phyloP scores from a whole-genome alignment of 441 rosid genomes.

The Aleurites moluccanus region DNA sequence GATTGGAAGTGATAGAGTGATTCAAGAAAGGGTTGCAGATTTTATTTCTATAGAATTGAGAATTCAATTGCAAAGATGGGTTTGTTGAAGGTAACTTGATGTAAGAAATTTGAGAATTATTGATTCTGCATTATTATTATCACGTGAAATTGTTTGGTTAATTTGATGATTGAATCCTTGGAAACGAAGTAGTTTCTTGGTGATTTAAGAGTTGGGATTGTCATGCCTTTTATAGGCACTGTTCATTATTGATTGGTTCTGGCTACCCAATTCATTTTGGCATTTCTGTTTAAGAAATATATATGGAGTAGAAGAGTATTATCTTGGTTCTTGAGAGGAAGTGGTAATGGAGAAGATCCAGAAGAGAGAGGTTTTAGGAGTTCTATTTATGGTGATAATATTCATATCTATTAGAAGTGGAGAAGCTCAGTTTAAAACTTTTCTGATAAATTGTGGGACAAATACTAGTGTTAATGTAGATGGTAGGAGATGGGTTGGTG shows the following conservation, averaged over 20 bases:
- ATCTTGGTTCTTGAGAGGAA: conserved; percentile 22
- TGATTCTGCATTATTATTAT: conserved; percentile 1
- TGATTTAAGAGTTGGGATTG: conserved; percentile 15
- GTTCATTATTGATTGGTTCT: conserved; percentile 21
- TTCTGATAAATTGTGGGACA: conserved; percentile 71
- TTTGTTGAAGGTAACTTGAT: conserved; percentile 31
- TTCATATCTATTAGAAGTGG: conserved; percentile 32
- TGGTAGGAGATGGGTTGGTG: conserved; percentile 85
- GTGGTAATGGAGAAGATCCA: conserved; percentile 38
- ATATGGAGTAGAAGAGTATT: not conserved
- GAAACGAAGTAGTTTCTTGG: conserved; percentile 8
- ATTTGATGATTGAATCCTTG: conserved; percentile 5
- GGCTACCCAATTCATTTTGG: conserved; percentile 9
- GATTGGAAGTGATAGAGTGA: conserved; percentile 14
- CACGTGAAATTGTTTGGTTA: not conserved
- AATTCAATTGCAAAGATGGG: conserved; percentile 28
- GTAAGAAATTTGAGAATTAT: conserved; percentile 26
- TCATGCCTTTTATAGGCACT: conserved; percentile 5
- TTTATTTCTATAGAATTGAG: conserved; percentile 18
- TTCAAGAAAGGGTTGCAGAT: conserved; percentile 24
- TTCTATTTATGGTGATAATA: conserved; percentile 33
- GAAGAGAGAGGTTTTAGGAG: conserved; percentile 25
- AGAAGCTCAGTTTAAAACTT: conserved; percentile 53
- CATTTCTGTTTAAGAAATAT: conserved; percentile 1
- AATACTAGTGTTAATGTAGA: conserved; percentile 47